A percentile compares a stretch with the other conserved stretches of the same genome.
Evolutionary conservation across 306 rosid species (phyloP).

Genomic region (Oemleria cerasiformis): DNA sequence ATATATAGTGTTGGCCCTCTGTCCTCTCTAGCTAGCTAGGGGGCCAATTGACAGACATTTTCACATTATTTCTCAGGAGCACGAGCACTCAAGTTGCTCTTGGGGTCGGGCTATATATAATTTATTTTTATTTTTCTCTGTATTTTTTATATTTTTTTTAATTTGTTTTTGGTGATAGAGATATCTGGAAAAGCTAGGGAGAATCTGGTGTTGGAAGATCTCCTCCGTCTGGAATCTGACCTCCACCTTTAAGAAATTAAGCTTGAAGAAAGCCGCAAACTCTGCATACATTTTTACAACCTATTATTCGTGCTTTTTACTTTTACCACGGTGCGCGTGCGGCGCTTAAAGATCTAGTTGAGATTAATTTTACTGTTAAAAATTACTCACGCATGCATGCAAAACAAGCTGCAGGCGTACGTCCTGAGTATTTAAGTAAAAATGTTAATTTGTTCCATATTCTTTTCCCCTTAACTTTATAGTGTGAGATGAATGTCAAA

Average conservation of each 20-base stretch:
- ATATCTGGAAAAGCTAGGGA: constrained; percentile 11
- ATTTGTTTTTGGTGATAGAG: background rate
- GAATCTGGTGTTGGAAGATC: constrained; percentile 35
- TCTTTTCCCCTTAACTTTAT: background rate
- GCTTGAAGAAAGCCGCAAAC: background rate
- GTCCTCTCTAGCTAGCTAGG: too few species aligned
- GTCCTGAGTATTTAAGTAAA: background rate
- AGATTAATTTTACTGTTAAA: too few species aligned
- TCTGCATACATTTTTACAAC: background rate
- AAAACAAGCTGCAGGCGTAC: too few species aligned
- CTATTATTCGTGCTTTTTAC: background rate
- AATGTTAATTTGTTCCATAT: background rate
- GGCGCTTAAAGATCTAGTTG: too few species aligned
- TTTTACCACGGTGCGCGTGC: background rate
- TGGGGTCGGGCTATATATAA: constrained; percentile 26
- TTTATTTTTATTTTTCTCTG: background rate
- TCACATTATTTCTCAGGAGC: too few species aligned
- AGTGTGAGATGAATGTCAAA: background rate
- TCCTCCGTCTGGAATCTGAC: constrained; percentile 35
- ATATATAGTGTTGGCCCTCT: constrained; percentile 8
- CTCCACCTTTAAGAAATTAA: constrained; percentile 17
- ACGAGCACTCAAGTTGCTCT: background rate
- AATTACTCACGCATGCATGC: too few species aligned
- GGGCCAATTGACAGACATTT: too few species aligned
- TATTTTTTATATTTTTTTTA: background rate